Percentiles rank a stretch among this genome's conserved stretches.
Conservation (phyloP, 2,329 filamentous ascomycete genomes). For the Coniella vitis region DNA sequence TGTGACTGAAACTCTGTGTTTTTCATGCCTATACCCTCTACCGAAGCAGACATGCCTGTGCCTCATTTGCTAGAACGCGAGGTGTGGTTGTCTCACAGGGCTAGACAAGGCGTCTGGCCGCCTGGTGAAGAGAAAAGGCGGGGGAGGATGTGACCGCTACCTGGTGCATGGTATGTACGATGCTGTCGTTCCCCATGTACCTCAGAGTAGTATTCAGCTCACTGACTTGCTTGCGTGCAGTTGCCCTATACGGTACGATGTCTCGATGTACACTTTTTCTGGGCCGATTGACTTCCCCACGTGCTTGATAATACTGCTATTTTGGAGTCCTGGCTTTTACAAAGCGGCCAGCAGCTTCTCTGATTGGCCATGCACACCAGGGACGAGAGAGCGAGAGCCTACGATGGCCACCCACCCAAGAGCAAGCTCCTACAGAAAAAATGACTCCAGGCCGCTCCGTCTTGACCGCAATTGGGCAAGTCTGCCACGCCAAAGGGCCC, state of each 20-base stretch:
- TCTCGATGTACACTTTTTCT: no score
- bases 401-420: neutral
- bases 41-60: neutral
- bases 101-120: no score
- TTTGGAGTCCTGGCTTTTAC: conserved; percentile 12
- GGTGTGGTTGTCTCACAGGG: neutral
- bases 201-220: no score
- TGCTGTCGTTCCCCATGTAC: no score
- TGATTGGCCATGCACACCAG: conserved; percentile 3
- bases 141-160: conserved; percentile 3
- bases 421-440: conserved; percentile 4
- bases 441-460: conserved; percentile 1
- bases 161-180: no score
- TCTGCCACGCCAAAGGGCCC: no score
- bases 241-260: no score
- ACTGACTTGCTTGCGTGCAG: no score
- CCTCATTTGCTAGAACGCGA: conserved; percentile 1
- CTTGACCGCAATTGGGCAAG: conserved; percentile 5
- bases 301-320: conserved; percentile 16
- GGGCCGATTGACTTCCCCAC: conserved; percentile 7
- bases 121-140: no score
- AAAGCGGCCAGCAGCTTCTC: conserved; percentile 1
- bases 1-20: neutral
- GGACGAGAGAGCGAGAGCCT: neutral
- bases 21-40: neutral